Evolutionary conservation across 2,329 filamentous ascomycete genomes (phyloP), one percentile per base, ranked within the genome.

Genomic region (Podosphaera fusca): DNA sequence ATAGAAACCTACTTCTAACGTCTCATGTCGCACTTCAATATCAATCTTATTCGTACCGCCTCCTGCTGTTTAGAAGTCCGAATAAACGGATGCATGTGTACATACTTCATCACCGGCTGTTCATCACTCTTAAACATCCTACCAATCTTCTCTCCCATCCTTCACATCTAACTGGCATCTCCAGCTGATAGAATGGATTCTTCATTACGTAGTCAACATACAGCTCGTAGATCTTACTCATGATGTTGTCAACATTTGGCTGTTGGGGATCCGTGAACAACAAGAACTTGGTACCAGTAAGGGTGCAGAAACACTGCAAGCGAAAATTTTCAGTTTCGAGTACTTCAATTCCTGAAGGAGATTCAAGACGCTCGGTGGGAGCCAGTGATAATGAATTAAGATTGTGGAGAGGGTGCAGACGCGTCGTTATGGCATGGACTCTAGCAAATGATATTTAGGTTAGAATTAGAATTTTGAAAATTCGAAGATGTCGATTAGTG

Each of bases 161-260:
- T 67, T 96, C 92, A 71, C 92, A 95, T 60, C 92, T 77, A 56
- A 98, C 81, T 5, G 92, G 92, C 89, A 96, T 98, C 73, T 98
- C 92, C 58, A 95, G 75, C 67, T 92, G 89, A 72, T 96, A 96
- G 68, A 98, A 98, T 0, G 92, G 92, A 69, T 98, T 98, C 76
- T 96, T 98, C 87, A 95, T 96, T 63, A 98, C 92, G 69, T 87
- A 96, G 70, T 98, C 92, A 55, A 87, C 79, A 72, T 96, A 98
- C 56, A 96, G 72, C 69, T 96, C 92, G 69, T 98, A 96, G 64
- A 95, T 83, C 69, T 81, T 84, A 67, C 81, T 78, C 63, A 95
- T 82, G 50, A 90, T 84, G 10, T 80, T 76, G 64, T 96, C 92
- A 45, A 94, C 82, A 66, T 94, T 94, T 72, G 82, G 82, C 53